These are phyloP conservation scores for Fusarium camptoceras DNA, from an alignment of 2,329 filamentous ascomycete genomes.

Conservation along the genomic window DNA sequence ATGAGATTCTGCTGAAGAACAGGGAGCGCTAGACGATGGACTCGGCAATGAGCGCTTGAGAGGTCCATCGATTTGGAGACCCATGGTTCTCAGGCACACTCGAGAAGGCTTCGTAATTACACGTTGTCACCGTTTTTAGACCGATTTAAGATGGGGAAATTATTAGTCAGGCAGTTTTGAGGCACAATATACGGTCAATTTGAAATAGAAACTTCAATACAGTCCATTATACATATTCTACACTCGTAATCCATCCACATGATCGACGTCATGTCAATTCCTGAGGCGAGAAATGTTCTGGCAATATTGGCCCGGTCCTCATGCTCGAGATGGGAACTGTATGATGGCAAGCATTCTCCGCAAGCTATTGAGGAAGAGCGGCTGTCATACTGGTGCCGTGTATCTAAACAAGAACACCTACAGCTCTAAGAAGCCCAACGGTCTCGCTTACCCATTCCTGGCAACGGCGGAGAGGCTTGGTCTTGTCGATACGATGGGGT, in stretches of 20 bases:
- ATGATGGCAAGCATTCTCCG: accelerated
- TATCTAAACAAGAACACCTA: neutral
- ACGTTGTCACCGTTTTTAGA: neutral
- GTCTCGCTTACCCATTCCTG: neutral
- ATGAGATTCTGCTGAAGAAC: constrained; percentile 2
- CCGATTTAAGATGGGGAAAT: accelerated
- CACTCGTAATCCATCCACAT: neutral
- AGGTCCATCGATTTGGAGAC: neutral
- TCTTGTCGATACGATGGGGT: neutral
- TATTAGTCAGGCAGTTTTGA: neutral
- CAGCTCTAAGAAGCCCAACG: neutral
- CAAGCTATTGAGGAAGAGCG: neutral
- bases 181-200: neutral
- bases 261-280: neutral
- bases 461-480: neutral
- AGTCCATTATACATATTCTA: accelerated
- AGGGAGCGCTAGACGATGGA: neutral
- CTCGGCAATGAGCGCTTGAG: neutral
- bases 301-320: neutral
- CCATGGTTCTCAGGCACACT: neutral
- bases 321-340: neutral
- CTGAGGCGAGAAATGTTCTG: accelerated
- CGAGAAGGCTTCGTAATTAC: neutral
- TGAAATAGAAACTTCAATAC: no score
- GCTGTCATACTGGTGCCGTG: neutral